Percentiles rank a stretch among this genome's conserved stretches.
phyloP scores from a whole-genome alignment of 257 asterid genomes.

The Nicotiana obtusifolia region DNA sequence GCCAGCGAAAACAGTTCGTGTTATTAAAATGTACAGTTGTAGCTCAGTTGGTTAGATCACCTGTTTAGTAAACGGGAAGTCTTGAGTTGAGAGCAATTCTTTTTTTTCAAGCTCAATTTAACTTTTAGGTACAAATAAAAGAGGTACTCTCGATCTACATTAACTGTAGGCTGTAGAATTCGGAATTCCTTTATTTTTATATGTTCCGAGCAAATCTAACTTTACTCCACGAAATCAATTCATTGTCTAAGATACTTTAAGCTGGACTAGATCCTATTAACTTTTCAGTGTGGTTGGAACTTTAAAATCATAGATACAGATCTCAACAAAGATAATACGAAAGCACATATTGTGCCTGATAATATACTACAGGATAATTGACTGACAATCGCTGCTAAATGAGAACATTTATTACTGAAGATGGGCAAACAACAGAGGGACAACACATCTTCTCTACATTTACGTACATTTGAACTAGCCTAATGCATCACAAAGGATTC shows the following conservation, averaged over 20 bases:
- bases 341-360: not conserved
- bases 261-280: not conserved
- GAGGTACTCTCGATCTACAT: not conserved
- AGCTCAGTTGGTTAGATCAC: constrained; percentile 99
- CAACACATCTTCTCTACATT: not conserved
- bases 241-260: not conserved
- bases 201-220: not conserved
- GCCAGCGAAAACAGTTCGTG: no score
- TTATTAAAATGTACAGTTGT: not conserved
- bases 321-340: not conserved
- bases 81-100: constrained; percentile 61
- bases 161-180: no score
- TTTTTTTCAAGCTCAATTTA: not conserved
- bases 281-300: not conserved
- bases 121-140: not conserved
- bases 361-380: not conserved
- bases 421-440: not conserved
- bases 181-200: not conserved
- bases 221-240: not conserved
- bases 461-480: not conserved
- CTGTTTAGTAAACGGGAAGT: constrained; percentile 99
- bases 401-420: not conserved
- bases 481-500: not conserved
- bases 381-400: not conserved
- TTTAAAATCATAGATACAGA: not conserved